Evolutionary conservation across 1,139 yeast species (phyloP), one percentile per base, ranked within the genome.

Genomic region (Kurtzmaniella natalensis): DNA sequence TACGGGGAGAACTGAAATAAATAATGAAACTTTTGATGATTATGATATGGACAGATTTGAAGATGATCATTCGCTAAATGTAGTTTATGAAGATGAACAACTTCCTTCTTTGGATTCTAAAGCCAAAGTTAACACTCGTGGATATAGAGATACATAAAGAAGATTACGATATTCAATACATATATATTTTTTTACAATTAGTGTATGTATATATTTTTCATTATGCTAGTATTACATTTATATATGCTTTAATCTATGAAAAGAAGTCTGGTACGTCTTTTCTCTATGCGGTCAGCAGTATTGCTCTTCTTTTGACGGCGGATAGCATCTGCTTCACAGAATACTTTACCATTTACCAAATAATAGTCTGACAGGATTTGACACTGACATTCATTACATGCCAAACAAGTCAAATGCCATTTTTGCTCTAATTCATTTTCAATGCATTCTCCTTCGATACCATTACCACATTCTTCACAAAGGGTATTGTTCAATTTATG

Each of bases 371-470:
- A 60, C 5, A 53, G 54, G 34, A 82, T 81, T 7, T 50, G 46
- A 5, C 48, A 42, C 16, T 57, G 52, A 55, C 94, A 82, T 30
- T 63, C 57, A 33, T 59, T 54, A 57, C 92, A 83, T 34, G 56
- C 67, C 45, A 83, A 64, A 54, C 94, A 83, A 27, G 66, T 55
- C 18, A 71, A 58, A 52, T 83, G 94, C 69, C 82, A 83, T 41
- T 81, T 72, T 48, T 80, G 85, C 32, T 59, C 55, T 30, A 75
- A 56, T 50, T 81, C 89, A 48, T 79, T 84, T 51, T 86, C 95
- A 34, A 89, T 69, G 55, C 97, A 92, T 51, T 77, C 78, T 10
- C 98, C 98, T 57, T 92, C 96, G 35, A 92, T 86, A 14, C 95
- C 95, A 4, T 50, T 50, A 7, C 72, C 64, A 57, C 98, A 92